Percentiles rank a stretch among this genome's conserved stretches.
These are phyloP conservation scores for Suhomyces terraborum DNA, from an alignment of 1,139 yeast genomes.

Conservation along the genomic window DNA sequence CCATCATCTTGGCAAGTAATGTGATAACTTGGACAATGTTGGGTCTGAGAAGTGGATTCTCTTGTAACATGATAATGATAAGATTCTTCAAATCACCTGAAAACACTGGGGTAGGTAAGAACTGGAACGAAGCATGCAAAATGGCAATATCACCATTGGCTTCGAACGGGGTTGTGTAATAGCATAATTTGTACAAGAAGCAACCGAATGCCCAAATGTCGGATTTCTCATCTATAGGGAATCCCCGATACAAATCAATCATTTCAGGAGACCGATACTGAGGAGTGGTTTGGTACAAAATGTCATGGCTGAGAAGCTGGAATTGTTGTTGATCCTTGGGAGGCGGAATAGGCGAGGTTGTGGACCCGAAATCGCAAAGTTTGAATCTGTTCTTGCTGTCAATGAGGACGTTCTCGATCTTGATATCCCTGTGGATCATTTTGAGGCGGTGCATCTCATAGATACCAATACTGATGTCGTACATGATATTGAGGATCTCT, in stretches of 20 bases:
- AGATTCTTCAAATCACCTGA: conserved; percentile 69
- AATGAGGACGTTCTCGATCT: conserved; percentile 74
- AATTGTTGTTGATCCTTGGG: conserved; percentile 67
- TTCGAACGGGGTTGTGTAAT: conserved; percentile 82
- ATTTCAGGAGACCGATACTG: conserved; percentile 84
- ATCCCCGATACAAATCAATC: conserved; percentile 68
- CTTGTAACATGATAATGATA: conserved; percentile 76
- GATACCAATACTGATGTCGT: conserved; percentile 65
- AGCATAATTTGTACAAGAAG: conserved; percentile 72
- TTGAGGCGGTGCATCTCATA: conserved; percentile 69
- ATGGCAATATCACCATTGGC: conserved; percentile 73
- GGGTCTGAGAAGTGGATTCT: conserved; percentile 80
- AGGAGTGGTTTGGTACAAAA: conserved; percentile 76
- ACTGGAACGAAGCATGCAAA: conserved; percentile 63
- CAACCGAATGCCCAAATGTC: conserved; percentile 88
- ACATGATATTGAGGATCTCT: conserved; percentile 67
- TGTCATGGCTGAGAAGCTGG: conserved; percentile 61
- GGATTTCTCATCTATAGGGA: conserved; percentile 72
- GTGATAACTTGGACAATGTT: conserved; percentile 70
- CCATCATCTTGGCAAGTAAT: conserved; percentile 38
- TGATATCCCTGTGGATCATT: conserved; percentile 73
- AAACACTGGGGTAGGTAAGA: conserved; percentile 56
- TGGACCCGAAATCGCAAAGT: conserved; percentile 78
- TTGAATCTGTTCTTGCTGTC: conserved; percentile 59
- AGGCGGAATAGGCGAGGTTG: conserved; percentile 60